Percentiles rank a stretch among this genome's conserved stretches.
phyloP scores from a whole-genome alignment of 2,329 filamentous ascomycete species.

The Trichoderma harzianum region DNA sequence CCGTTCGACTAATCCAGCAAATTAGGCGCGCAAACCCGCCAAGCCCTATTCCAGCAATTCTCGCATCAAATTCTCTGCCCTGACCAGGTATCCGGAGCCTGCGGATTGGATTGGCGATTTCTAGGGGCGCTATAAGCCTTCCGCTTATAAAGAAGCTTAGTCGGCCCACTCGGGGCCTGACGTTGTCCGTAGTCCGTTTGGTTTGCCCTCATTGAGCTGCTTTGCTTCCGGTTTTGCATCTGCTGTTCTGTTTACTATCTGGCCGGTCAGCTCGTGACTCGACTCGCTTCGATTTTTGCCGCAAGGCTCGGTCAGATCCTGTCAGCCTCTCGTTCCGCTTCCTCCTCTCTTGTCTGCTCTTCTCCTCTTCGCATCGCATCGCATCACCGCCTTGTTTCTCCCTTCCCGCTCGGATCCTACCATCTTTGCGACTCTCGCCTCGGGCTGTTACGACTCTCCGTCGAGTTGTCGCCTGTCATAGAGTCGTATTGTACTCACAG shows the following conservation, averaged over 20 bases:
- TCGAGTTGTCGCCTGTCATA: background rate
- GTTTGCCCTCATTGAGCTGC: background rate
- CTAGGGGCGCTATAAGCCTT: background rate
- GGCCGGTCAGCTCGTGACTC: conserved; percentile 6
- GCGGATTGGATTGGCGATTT: background rate
- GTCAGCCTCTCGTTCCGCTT: background rate
- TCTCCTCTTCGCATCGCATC: background rate
- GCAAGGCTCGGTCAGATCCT: background rate
- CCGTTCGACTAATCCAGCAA: background rate
- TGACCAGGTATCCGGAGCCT: conserved; percentile 1
- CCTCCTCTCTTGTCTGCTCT: background rate
- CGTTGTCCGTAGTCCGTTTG: conserved; percentile 11
- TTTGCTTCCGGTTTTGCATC: background rate
- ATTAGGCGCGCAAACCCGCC: background rate
- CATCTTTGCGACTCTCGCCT: background rate
- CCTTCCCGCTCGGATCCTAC: background rate
- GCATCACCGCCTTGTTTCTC: background rate
- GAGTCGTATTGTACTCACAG: conserved; percentile 25
- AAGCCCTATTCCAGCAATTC: background rate
- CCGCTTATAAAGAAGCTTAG: conserved; percentile 14
- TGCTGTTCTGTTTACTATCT: background rate
- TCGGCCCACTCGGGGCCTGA: conserved; percentile 14
- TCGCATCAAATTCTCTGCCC: background rate
- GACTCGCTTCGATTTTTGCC: background rate
- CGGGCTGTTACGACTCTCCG: conserved; percentile 14